phyloP scores from a whole-genome alignment of 805 yeast genomes.

The Hanseniaspora valbyensis region DNA sequence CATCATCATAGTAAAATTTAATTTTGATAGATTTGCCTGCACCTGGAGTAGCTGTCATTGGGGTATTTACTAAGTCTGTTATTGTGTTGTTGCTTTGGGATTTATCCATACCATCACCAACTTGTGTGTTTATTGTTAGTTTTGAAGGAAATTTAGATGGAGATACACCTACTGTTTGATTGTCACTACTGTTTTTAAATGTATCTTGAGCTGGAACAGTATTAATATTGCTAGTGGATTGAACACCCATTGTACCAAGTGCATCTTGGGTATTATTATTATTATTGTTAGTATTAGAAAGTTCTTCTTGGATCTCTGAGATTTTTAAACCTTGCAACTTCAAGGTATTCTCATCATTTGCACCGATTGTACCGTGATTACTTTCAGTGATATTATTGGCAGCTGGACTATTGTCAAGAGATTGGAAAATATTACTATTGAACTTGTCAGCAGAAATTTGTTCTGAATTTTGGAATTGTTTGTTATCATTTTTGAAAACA shows the following conservation, averaged over 20 bases:
- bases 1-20: conserved; percentile 69
- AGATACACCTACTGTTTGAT: neutral
- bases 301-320: neutral
- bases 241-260: too few species aligned
- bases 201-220: neutral
- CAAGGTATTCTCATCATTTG: conserved; percentile 2
- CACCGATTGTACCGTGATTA: conserved; percentile 9
- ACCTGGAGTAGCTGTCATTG: conserved; percentile 20
- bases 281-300: neutral
- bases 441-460: neutral
- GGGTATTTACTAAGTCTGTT: conserved; percentile 14
- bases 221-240: too few species aligned
- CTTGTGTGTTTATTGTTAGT: neutral
- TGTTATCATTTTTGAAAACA: too few species aligned
- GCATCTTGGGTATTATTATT: too few species aligned
- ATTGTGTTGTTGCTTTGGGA: conserved; percentile 9
- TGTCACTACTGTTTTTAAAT: neutral
- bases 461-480: too few species aligned
- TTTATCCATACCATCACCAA: neutral
- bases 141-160: neutral
- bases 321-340: neutral
- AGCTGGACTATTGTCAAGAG: neutral
- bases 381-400: conserved; percentile 16
- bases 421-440: neutral
- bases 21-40: conserved; percentile 36